A percentile compares a stretch with the other conserved stretches of the same genome.
Conservation (phyloP, 1,284 basidiomycete genomes). For the Cryptococcus sp. region DNA sequence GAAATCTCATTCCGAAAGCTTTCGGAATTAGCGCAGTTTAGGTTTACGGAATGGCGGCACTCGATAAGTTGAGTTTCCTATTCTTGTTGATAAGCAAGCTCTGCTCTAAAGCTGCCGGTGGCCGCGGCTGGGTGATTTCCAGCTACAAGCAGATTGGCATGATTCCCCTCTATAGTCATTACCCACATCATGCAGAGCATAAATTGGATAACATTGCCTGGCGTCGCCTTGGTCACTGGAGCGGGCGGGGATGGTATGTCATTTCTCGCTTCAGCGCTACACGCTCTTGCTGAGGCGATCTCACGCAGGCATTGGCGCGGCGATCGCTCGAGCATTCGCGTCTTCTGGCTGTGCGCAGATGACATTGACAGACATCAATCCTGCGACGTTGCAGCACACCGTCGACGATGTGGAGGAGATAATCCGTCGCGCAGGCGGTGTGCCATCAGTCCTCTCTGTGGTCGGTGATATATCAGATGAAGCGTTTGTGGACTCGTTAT, state of each 20-base stretch:
- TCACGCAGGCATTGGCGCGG: conserved; percentile 26
- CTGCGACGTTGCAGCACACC: conserved; percentile 14
- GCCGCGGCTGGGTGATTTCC: too few relatives aligned
- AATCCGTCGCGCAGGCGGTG: neutral
- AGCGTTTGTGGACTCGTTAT: conserved; percentile 21
- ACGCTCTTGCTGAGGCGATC: neutral
- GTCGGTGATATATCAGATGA: conserved; percentile 23
- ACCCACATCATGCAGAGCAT: too few relatives aligned
- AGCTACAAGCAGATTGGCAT: too few relatives aligned
- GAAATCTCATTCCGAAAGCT: too few relatives aligned
- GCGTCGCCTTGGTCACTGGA: conserved; percentile 28
- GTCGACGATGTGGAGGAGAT: conserved; percentile 4
- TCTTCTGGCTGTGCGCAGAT: conserved; percentile 19
- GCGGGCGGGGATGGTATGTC: conserved; percentile 29
- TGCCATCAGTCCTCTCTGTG: conserved; percentile 9
- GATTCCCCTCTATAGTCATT: too few relatives aligned
- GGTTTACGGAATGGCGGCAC: too few relatives aligned
- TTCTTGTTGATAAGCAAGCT: too few relatives aligned
- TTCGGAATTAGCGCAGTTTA: too few relatives aligned
- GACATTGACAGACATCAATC: conserved; percentile 28
- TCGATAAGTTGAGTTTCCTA: too few relatives aligned
- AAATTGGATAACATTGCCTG: conserved; percentile 7
- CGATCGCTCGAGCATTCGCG: conserved; percentile 27
- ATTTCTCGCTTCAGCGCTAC: neutral
- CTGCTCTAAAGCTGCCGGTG: too few relatives aligned